Base-by-base conservation (phyloP, 176 grass and related monocot species). In the Rhynchospora tenuis region DNA sequence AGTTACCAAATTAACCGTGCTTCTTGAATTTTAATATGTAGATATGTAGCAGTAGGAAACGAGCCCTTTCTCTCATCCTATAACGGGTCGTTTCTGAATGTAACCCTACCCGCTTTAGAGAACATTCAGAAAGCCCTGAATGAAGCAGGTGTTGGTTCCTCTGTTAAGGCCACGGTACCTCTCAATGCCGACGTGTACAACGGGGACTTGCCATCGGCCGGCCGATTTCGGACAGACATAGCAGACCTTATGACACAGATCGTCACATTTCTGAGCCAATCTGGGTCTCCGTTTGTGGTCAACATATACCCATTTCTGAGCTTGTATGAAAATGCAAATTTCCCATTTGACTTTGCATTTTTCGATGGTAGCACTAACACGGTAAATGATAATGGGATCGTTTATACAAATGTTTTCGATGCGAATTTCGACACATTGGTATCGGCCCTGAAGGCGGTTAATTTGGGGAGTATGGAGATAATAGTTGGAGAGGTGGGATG, bases 281-380 rank as follows among this genome's bases (percentile, higher is more conserved):
- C 38, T 13, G 90, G 94, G 64, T 89, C 91, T 22, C 91, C 94
- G 8, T 90, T 97, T 87, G 87, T 79, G 7, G 89, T 97, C 22
- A 97, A 97, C 89, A 94, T 97, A 76, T 97, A 97, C 88, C 94
- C 94, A 4, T 97, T 94, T 88, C 83, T 97, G 11, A 93, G 91
- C 80, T 73, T 97, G 27, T 90, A 94, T 57, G 81, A 1, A 46
- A 87, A 38, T 78, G 5, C n/a, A 55, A 20, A 56, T 58, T 97
- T 97, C 88, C 94, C 94, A 1, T 75, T 97, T 4, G 92, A 92
- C 8, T 97, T 81, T 71, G 94, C 90, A 28, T 97, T 97, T 89
- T 97, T 97, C 73, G 94, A 97, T 33, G 90, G 86, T 74, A 82
- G 60, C 7, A 45, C 2, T 81, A 86, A 33, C 81, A 88, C 91